phyloP scores from a whole-genome alignment of 139 green algal species.

The Auxenochlorella protothecoides region DNA sequence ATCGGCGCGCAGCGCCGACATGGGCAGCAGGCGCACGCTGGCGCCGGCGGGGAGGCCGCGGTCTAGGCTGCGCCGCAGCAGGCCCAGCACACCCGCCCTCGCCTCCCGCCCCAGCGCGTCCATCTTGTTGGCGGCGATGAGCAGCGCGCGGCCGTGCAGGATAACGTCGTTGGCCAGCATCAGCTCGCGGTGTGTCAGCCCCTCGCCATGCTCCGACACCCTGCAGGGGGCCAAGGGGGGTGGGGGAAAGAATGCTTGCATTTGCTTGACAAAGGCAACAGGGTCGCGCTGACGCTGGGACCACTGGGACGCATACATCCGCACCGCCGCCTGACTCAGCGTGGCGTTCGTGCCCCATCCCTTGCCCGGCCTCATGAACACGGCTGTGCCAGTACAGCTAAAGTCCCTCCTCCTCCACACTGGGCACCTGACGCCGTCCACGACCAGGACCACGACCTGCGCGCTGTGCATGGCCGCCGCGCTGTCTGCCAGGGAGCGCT shows the following conservation, averaged over 20 bases:
- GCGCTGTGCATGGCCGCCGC: slow-evolving; percentile 39
- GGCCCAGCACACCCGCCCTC: slow-evolving; percentile 5
- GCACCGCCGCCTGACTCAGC: neutral
- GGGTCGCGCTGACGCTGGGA: neutral
- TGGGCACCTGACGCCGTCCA: slow-evolving; percentile 44
- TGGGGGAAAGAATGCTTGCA: neutral
- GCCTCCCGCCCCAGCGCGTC: slow-evolving; percentile 37
- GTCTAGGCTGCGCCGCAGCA: slow-evolving; percentile 16
- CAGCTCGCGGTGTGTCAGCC: slow-evolving; percentile 50
- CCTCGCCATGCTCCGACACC: slow-evolving; percentile 14
- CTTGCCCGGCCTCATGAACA: too few species aligned
- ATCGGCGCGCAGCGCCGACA: slow-evolving; percentile 50
- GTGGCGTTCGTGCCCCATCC: neutral
- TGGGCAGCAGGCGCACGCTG: slow-evolving; percentile 31
- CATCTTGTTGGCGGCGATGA: slow-evolving; percentile 72
- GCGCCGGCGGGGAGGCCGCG: slow-evolving; percentile 17
- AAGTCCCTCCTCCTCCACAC: too few species aligned
- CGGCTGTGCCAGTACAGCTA: too few species aligned
- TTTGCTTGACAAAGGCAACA: slow-evolving; percentile 8
- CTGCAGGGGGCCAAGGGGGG: neutral
- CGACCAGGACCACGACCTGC: slow-evolving; percentile 78
- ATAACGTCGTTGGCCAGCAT: slow-evolving; percentile 40
- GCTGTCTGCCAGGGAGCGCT: slow-evolving; percentile 21
- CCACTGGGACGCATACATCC: neutral
- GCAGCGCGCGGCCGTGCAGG: slow-evolving; percentile 51